These are phyloP conservation scores for Lactifluus subvellereus DNA, from an alignment of 768 basidiomycete species.

Conservation along the genomic window DNA sequence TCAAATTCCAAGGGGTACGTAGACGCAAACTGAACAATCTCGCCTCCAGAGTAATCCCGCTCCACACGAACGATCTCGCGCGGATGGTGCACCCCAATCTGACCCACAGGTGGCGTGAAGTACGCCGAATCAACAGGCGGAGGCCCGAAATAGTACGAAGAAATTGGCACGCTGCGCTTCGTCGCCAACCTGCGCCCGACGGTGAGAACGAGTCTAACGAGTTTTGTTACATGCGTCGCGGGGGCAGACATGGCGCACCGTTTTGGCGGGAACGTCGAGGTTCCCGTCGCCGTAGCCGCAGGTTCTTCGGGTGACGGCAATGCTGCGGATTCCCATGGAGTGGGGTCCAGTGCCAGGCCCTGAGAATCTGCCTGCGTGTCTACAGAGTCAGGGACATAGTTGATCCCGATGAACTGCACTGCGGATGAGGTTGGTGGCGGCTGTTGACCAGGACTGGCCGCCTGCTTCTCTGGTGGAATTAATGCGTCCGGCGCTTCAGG, in stretches of 20 bases:
- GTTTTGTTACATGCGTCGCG: background rate
- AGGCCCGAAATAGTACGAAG: slow-evolving; percentile 80
- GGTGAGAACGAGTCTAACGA: background rate
- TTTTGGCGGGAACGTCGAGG: slow-evolving; percentile 10
- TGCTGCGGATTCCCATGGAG: slow-evolving; percentile 59
- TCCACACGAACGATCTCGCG: slow-evolving; percentile 90
- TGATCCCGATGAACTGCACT: slow-evolving; percentile 22
- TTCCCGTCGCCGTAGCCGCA: background rate
- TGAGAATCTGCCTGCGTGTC: slow-evolving; percentile 41
- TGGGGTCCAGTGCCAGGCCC: slow-evolving; percentile 50
- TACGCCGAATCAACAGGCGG: slow-evolving; percentile 73
- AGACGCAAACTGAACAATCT: slow-evolving; percentile 84
- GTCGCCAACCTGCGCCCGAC: slow-evolving; percentile 15
- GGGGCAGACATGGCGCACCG: slow-evolving; percentile 12
- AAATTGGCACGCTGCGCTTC: slow-evolving; percentile 58
- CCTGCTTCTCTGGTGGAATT: slow-evolving; percentile 3
- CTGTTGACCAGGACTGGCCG: background rate
- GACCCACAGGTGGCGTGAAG: slow-evolving; percentile 74
- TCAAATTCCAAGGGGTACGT: slow-evolving; percentile 91
- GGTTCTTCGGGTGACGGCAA: slow-evolving; percentile 36
- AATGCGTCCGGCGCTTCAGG: background rate
- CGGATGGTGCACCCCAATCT: slow-evolving; percentile 84
- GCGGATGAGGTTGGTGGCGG: background rate
- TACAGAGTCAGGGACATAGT: slow-evolving; percentile 18
- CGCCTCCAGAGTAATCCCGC: slow-evolving; percentile 87